Conservation (phyloP, 345 rosid genomes). For the Aquilaria yunnanensis region DNA sequence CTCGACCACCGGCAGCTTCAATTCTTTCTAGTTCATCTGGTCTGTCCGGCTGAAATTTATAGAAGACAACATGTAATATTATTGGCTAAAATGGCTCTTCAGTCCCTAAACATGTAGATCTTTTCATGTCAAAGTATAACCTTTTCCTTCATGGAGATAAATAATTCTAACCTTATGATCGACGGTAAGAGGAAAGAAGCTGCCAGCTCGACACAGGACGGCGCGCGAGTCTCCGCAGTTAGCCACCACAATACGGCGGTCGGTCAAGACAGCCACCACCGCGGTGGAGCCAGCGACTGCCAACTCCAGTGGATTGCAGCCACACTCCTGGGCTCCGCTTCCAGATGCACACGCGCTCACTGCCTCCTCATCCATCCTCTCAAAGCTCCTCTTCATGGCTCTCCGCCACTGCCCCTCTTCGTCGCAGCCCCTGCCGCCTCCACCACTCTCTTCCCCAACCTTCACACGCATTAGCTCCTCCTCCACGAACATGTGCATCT, state of each 20-base stretch:
- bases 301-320: conserved; percentile 32
- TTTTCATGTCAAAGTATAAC: no score
- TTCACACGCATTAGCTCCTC: conserved; percentile 38
- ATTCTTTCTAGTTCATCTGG: conserved; percentile 72
- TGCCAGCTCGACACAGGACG: conserved; percentile 48
- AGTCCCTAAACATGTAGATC: no score
- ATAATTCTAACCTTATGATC: conserved; percentile 52
- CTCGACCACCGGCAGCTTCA: conserved; percentile 64
- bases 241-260: conserved; percentile 37
- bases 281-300: conserved; percentile 51
- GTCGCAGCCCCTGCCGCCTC: conserved; percentile 7
- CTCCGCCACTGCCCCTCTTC: conserved; percentile 25
- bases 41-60: conserved; percentile 62
- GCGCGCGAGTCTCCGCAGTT: conserved; percentile 71
- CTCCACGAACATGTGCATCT: conserved; percentile 40
- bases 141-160: background rate
- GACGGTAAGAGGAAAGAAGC: conserved; percentile 36
- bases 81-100: no score
- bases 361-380: conserved; percentile 41
- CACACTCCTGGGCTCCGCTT: conserved; percentile 21
- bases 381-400: conserved; percentile 36
- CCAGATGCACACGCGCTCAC: conserved; percentile 34
- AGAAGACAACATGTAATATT: no score
- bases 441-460: background rate
- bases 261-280: conserved; percentile 36